Percentiles rank a stretch among this genome's conserved stretches.
phyloP scores from a whole-genome alignment of 441 rosid genomes.

The Lagerstroemia fauriei region DNA sequence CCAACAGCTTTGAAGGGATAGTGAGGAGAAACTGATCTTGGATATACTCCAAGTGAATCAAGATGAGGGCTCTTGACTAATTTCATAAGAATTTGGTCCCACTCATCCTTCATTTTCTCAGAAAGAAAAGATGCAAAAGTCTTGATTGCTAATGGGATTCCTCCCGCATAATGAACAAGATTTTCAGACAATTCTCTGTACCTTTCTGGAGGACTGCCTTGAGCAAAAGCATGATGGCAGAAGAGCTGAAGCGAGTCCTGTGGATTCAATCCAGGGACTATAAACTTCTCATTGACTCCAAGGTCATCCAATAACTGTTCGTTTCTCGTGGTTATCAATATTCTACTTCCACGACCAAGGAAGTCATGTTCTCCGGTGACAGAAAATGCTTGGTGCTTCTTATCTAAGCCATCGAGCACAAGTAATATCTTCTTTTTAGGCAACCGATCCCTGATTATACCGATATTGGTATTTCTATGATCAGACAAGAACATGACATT shows the following conservation, averaged over 20 bases:
- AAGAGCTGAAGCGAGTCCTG: neutral
- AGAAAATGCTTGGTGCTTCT: neutral
- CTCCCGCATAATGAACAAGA: neutral
- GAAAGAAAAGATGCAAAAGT: neutral
- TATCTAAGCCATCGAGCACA: conserved; percentile 12
- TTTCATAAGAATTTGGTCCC: neutral
- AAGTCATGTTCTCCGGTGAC: neutral
- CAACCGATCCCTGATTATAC: neutral
- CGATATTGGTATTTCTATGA: neutral
- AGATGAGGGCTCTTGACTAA: neutral
- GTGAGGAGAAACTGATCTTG: neutral
- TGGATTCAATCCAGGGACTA: neutral
- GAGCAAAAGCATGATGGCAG: neutral
- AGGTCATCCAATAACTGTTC: neutral
- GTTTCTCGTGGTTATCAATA: neutral
- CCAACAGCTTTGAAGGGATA: neutral
- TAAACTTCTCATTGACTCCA: neutral
- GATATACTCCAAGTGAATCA: conserved; percentile 11
- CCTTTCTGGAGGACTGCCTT: neutral
- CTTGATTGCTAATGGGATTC: neutral
- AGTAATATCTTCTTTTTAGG: conserved; percentile 3
- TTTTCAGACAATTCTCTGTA: neutral
- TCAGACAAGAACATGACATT: neutral
- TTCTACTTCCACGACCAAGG: neutral
- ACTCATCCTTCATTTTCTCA: neutral